A percentile compares a stretch with the other conserved stretches of the same genome.
Conservation (phyloP, 2,329 filamentous ascomycete genomes). For the Sarocladium strictum region DNA sequence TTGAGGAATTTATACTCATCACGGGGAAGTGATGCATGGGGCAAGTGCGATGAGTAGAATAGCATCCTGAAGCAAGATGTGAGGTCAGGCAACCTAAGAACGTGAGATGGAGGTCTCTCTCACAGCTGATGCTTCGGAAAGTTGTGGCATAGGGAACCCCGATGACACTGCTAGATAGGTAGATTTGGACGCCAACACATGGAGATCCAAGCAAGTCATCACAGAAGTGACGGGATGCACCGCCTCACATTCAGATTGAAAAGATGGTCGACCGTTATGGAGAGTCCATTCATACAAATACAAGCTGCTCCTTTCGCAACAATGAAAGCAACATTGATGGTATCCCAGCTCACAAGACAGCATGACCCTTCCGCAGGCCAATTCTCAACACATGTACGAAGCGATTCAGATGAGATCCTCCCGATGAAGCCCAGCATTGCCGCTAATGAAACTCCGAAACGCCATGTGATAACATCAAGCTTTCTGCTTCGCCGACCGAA, state of each 20-base stretch:
- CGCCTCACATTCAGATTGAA: too few species aligned
- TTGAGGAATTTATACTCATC: too few species aligned
- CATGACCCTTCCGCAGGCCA: not conserved
- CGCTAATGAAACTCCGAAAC: not conserved
- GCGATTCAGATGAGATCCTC: not conserved
- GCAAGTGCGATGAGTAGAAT: too few species aligned
- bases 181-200: too few species aligned
- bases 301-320: not conserved
- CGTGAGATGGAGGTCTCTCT: too few species aligned
- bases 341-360: not conserved
- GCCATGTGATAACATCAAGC: not conserved
- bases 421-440: not conserved
- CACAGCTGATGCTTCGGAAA: too few species aligned
- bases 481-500: not conserved
- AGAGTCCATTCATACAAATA: slow-evolving; percentile 5
- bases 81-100: too few species aligned
- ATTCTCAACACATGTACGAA: not conserved
- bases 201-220: not conserved
- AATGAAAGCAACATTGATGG: not conserved
- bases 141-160: too few species aligned
- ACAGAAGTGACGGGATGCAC: too few species aligned
- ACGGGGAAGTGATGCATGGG: too few species aligned
- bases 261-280: not conserved
- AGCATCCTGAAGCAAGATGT: too few species aligned
- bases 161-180: too few species aligned